A percentile compares a stretch with the other conserved stretches of the same genome.
Conservation (phyloP, 1,284 basidiomycete genomes). For the Ceratobasidium papillatum region DNA sequence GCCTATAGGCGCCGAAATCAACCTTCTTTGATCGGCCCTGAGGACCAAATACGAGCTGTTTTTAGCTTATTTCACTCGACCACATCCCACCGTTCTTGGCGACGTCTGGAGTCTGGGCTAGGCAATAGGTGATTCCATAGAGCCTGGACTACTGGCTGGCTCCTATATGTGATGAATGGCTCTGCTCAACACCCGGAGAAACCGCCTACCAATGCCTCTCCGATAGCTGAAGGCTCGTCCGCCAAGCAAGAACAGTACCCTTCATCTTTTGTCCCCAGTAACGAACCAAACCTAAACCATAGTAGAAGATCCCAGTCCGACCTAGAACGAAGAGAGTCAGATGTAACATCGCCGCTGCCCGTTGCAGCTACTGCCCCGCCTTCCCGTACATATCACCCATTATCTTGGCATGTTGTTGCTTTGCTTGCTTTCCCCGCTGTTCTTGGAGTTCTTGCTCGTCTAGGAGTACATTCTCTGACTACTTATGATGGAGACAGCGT, state of each 20-base stretch:
- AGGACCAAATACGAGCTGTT: not conserved
- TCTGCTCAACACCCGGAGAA: constrained; percentile 13
- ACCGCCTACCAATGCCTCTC: not conserved
- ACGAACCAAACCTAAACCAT: not conserved
- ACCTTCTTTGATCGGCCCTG: not conserved
- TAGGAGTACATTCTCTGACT: constrained; percentile 76
- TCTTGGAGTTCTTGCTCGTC: constrained; percentile 78
- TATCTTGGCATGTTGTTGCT: constrained; percentile 70
- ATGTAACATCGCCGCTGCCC: constrained; percentile 18
- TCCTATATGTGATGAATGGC: not conserved
- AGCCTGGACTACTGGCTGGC: not conserved
- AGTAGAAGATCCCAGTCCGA: not conserved
- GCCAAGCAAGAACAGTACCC: constrained; percentile 4
- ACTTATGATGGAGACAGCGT: constrained; percentile 79
- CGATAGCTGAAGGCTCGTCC: not conserved
- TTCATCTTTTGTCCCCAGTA: not conserved
- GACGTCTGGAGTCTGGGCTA: not conserved
- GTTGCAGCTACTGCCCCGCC: constrained; percentile 25
- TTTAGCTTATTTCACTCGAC: not conserved
- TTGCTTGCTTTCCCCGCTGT: constrained; percentile 80
- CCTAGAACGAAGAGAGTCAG: constrained; percentile 1
- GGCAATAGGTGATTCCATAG: not conserved
- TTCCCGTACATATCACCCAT: constrained; percentile 56
- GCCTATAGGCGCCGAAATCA: not conserved
- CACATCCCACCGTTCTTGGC: not conserved